Percentiles rank a stretch among this genome's conserved stretches.
Conservation (phyloP, 192 early-diverging fungal genomes). For the Backusella sp. region DNA sequence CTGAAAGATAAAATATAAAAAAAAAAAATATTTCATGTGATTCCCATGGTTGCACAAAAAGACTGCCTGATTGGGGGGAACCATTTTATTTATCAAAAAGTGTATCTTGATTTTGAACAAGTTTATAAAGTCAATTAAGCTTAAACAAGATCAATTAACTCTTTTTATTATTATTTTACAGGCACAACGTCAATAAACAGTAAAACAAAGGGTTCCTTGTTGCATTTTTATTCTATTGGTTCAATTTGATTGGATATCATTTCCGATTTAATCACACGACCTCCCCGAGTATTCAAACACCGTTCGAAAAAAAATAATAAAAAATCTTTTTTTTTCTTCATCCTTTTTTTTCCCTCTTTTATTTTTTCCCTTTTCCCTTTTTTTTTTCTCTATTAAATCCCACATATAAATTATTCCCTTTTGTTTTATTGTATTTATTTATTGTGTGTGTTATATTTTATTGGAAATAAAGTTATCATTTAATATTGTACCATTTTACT, state of each 20-base stretch:
- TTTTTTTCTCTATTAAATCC: background rate
- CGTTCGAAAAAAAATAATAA: background rate
- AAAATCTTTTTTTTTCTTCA: background rate
- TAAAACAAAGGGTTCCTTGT: background rate
- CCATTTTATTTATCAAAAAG: background rate
- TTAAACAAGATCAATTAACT: background rate
- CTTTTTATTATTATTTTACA: background rate
- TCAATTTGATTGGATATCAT: background rate
- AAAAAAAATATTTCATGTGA: background rate
- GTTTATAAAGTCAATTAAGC: background rate
- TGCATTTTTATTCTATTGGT: background rate
- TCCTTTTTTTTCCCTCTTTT: conserved; percentile 3
- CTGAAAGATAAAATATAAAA: background rate
- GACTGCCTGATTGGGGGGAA: background rate
- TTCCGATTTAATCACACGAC: conserved; percentile 6
- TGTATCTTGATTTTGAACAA: background rate
- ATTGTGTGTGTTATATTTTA: background rate
- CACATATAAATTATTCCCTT: background rate
- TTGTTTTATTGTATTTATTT: background rate
- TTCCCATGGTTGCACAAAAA: background rate
- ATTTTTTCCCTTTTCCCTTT: background rate
- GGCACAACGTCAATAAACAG: background rate
- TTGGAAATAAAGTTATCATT: background rate
- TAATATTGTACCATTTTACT: background rate
- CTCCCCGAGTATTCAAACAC: background rate